These are phyloP conservation scores for Hanseniaspora jakobsenii DNA, from an alignment of 805 yeast species.

Conservation along the genomic window DNA sequence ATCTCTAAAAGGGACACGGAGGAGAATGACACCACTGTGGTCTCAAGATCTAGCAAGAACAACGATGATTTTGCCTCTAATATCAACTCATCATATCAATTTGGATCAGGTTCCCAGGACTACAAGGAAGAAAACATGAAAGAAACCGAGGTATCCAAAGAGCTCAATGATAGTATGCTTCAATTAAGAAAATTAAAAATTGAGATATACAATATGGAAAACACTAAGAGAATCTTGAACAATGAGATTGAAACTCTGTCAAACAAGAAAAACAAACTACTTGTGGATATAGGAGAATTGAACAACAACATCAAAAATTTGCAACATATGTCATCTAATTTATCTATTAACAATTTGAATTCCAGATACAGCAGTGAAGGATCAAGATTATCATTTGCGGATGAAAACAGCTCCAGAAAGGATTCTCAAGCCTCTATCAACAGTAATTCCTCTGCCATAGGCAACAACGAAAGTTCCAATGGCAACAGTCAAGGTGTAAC, in stretches of 20 bases:
- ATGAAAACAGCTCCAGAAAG: constrained; percentile 17
- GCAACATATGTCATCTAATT: too few relatives aligned
- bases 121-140: too few relatives aligned
- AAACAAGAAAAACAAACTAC: constrained; percentile 36
- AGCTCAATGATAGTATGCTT: constrained; percentile 26
- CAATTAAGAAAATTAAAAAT: constrained; percentile 32
- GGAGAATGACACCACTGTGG: too few relatives aligned
- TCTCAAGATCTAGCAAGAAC: too few relatives aligned
- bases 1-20: neutral
- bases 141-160: constrained; percentile 17
- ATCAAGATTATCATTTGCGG: too few relatives aligned
- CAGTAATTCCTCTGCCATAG: neutral
- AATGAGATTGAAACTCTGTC: constrained; percentile 44
- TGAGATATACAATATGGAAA: constrained; percentile 33
- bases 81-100: too few relatives aligned
- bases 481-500: neutral
- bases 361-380: neutral
- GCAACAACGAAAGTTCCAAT: neutral
- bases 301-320: constrained; percentile 20
- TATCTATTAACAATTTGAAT: constrained; percentile 21
- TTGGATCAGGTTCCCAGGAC: too few relatives aligned
- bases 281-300: constrained; percentile 34
- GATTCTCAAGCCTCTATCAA: constrained; percentile 9
- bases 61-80: too few relatives aligned
- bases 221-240: constrained; percentile 33